Evolutionary conservation across 495 filamentous ascomycete genomes (phyloP).

Genomic region (Penicillium alfredii): DNA sequence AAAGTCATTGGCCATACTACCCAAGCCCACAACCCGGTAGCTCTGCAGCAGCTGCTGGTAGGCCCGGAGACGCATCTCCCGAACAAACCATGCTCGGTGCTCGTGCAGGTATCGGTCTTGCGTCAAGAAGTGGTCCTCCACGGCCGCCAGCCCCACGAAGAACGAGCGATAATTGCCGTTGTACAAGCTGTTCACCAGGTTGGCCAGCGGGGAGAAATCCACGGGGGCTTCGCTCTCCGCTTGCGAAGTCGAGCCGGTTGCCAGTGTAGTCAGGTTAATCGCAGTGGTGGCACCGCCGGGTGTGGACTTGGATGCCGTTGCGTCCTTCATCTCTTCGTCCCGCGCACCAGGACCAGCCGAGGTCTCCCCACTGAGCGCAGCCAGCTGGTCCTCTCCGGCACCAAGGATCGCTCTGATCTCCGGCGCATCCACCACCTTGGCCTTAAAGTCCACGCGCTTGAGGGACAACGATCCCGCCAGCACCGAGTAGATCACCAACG

Average conservation of each 20-base stretch:
- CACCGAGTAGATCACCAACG: conserved; percentile 90
- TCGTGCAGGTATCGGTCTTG: conserved; percentile 92
- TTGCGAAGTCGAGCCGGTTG: conserved; percentile 58
- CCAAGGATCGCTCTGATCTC: conserved; percentile 97
- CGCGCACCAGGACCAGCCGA: conserved; percentile 72
- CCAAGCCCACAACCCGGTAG: conserved; percentile 91
- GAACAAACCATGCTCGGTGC: conserved; percentile 91
- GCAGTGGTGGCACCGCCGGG: conserved; percentile 54
- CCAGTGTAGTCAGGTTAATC: conserved; percentile 79
- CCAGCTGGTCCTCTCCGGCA: conserved; percentile 76
- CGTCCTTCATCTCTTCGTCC: conserved; percentile 76
- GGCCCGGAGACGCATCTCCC: conserved; percentile 92
- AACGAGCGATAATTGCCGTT: conserved; percentile 87
- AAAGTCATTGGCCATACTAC: conserved; percentile 94
- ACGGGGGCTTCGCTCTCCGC: conserved; percentile 68
- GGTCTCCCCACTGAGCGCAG: conserved; percentile 65
- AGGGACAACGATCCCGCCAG: conserved; percentile 90
- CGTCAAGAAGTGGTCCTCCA: conserved; percentile 89
- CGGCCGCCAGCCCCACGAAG: conserved; percentile 82
- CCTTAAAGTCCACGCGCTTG: conserved; percentile 97
- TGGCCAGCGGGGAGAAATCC: conserved; percentile 76
- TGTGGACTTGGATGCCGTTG: conserved; percentile 45
- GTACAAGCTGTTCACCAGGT: conserved; percentile 86
- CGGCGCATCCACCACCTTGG: conserved; percentile 94
- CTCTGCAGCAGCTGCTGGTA: conserved; percentile 97